Conservation (phyloP, 2,329 filamentous ascomycete species). For the Coniochaeta sp. region DNA sequence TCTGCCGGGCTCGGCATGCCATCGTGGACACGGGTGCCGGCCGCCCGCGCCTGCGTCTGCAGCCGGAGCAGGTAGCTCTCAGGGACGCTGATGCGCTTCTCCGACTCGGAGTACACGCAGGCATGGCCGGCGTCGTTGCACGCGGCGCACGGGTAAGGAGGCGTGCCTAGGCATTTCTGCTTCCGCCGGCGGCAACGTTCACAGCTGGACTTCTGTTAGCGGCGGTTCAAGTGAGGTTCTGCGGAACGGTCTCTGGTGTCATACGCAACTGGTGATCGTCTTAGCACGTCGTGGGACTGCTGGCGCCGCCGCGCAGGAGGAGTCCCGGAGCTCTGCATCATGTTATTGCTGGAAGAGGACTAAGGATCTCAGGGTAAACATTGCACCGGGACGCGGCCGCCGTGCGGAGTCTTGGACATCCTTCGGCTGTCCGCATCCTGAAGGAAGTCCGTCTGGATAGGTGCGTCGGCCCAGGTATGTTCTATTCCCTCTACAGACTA, state of each 20-base stretch:
- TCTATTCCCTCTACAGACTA: not conserved
- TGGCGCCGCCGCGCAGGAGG: conserved; percentile 5
- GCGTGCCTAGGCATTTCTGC: conserved; percentile 6
- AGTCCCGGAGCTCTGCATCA: conserved; percentile 2
- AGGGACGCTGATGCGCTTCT: conserved; percentile 7
- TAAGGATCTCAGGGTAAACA: not conserved
- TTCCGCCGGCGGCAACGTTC: conserved; percentile 5
- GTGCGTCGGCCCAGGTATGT: not conserved
- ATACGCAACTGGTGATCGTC: conserved; percentile 7
- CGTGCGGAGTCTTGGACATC: not conserved
- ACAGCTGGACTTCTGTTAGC: conserved; percentile 3
- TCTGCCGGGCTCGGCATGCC: conserved; percentile 8
- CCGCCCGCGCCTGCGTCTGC: conserved; percentile 4
- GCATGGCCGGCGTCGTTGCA: conserved; percentile 3
- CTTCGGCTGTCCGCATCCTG: not conserved
- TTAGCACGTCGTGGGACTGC: conserved; percentile 4
- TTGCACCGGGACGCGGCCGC: not conserved
- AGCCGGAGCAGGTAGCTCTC: conserved; percentile 6
- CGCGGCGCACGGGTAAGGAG: conserved; percentile 5
- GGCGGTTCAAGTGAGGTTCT: not conserved
- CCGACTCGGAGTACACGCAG: conserved; percentile 6
- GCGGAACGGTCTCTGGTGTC: not conserved
- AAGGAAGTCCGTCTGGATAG: not conserved
- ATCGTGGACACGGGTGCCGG: conserved; percentile 2
- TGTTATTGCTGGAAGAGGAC: not conserved